phyloP scores from a whole-genome alignment of 176 grass and related monocot species.

The Dactylis glomerata region DNA sequence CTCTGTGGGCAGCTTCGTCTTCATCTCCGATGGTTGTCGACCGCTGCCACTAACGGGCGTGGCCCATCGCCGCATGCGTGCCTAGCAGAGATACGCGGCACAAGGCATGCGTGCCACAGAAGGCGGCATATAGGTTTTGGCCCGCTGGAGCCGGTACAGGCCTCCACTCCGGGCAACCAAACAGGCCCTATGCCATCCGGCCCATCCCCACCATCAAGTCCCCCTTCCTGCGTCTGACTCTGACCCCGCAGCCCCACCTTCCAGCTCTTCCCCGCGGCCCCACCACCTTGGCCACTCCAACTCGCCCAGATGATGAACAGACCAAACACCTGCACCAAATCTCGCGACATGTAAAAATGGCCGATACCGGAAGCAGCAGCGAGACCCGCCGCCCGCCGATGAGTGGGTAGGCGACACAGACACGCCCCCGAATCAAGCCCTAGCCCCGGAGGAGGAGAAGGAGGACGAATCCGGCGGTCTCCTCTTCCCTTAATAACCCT shows the following conservation, averaged over 20 bases:
- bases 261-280: conserved; percentile 7
- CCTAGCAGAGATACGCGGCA: too few relatives aligned
- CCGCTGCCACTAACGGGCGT: too few relatives aligned
- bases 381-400: conserved; percentile 11
- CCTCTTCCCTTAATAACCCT: conserved; percentile 15
- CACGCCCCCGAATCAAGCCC: conserved; percentile 32
- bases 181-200: too few relatives aligned
- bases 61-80: too few relatives aligned
- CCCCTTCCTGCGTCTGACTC: neutral
- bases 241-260: neutral
- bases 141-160: too few relatives aligned
- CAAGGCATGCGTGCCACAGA: too few relatives aligned
- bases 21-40: too few relatives aligned
- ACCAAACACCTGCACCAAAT: conserved; percentile 38
- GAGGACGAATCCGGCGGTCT: conserved; percentile 3
- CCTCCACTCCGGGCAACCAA: too few relatives aligned
- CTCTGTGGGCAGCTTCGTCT: too few relatives aligned
- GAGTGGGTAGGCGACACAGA: conserved; percentile 14
- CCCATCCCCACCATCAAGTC: neutral
- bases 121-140: too few relatives aligned
- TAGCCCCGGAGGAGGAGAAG: conserved; percentile 6
- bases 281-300: conserved; percentile 17
- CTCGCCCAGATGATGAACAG: conserved; percentile 21
- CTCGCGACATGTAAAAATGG: conserved; percentile 45
- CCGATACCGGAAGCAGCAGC: conserved; percentile 15